Conservation (phyloP, 2,329 filamentous ascomycete species). For the Cercospora sp. region DNA sequence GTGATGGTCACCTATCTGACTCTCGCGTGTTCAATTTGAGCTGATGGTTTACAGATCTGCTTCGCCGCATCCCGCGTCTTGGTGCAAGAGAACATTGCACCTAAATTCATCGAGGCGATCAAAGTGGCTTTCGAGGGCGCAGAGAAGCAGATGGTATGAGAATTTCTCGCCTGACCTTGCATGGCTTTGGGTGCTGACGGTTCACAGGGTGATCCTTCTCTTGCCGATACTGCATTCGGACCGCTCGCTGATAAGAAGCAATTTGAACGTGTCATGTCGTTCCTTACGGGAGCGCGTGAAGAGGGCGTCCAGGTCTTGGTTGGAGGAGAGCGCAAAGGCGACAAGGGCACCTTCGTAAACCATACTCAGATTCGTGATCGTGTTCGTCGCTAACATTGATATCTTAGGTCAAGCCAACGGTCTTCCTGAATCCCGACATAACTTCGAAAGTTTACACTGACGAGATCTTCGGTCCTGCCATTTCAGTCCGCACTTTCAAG, state of each 20-base stretch:
- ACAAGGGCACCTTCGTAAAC: constrained; percentile 38
- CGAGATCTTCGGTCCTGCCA: constrained; percentile 65
- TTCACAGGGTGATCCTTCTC: constrained; percentile 60
- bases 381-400: background rate
- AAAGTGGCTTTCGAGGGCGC: constrained; percentile 34
- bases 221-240: constrained; percentile 3
- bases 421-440: constrained; percentile 24
- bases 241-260: constrained; percentile 13
- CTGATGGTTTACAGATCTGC: constrained; percentile 21
- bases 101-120: constrained; percentile 46
- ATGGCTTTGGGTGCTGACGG: background rate
- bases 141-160: constrained; percentile 42
- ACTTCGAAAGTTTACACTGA: constrained; percentile 55
- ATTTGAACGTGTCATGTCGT: constrained; percentile 33
- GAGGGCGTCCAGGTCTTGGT: constrained; percentile 29
- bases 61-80: constrained; percentile 36
- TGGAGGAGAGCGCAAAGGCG: constrained; percentile 28
- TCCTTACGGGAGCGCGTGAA: constrained; percentile 29
- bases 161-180: background rate
- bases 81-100: constrained; percentile 46
- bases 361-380: background rate
- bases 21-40: background rate
- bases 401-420: background rate
- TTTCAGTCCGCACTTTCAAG: constrained; percentile 59
- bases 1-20: background rate